Evolutionary conservation across 495 filamentous ascomycete genomes (phyloP), one percentile per base, ranked within the genome.

Genomic region (Hypoxylon perforatum): DNA sequence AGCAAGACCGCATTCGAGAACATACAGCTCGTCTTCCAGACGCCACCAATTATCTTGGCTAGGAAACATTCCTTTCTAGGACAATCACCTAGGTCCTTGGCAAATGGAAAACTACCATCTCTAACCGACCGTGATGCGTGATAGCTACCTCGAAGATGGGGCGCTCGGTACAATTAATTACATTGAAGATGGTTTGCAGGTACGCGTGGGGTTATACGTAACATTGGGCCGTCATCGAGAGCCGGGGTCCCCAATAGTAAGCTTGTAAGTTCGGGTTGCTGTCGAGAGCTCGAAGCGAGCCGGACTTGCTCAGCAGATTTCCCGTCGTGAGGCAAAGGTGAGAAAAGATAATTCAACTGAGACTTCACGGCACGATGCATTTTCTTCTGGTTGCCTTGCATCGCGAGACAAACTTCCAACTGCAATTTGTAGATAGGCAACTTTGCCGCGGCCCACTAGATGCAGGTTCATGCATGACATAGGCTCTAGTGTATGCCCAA

Each of bases 381-480:
- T 60, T n/a, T 14, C 44, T 55, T 44, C 45, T 28, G 39, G 49
- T 44, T 59, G 60, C 54, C 48, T 63, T 55, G 55, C 52, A 49
- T 61, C 53, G 39, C 53, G 3, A 28, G 39, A 49, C 64, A 67
- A 62, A 62, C 58, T 60, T 47, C 64, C 25, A 38, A 30, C 60
- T 49, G 65, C 49, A 49, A 47, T 54, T 44, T 54, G 49, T 47
- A 63, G 59, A 63, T 63, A 65, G 67, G 57, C 51, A 70, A 49
- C 57, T 70, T 70, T 65, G 56, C 63, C 41, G 50, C 64, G 65
- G 57, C 55, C 67, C 65, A 63, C 59, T 50, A 39, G 52, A 69
- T 70, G 64, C 67, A 74, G 66, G 73, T 74, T 75, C 65, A 75
- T 77, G 75, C 71, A 75, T 70, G 63, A 54, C 65, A 72, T 68